Conservation (phyloP, 2,329 filamentous ascomycete species). For the Trichoderma afroharzianum region DNA sequence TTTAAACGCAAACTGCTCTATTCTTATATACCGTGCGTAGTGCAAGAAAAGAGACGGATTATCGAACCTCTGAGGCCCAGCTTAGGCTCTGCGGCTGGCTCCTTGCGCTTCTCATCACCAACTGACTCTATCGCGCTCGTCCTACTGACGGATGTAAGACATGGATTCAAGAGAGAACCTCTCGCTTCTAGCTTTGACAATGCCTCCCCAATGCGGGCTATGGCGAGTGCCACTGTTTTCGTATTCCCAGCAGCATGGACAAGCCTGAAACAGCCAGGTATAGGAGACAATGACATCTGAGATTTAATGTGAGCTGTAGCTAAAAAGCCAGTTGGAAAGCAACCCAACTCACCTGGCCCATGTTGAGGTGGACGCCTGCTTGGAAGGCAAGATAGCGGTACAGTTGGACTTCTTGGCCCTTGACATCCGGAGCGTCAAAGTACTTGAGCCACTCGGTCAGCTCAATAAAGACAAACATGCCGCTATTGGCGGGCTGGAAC, state of each 20-base stretch:
- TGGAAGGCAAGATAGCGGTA: not conserved
- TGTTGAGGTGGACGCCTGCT: not conserved
- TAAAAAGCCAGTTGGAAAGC: not conserved
- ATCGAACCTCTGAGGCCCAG: not conserved
- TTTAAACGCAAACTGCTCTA: no score
- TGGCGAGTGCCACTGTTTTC: not conserved
- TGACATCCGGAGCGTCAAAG: not conserved
- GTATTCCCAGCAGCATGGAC: not conserved
- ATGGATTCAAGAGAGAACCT: not conserved
- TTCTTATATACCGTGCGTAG: not conserved
- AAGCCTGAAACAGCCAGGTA: not conserved
- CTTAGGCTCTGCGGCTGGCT: not conserved
- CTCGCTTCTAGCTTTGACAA: not conserved
- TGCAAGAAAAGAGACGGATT: not conserved
- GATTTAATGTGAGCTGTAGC: not conserved
- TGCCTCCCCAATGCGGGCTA: not conserved
- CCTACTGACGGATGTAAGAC: not conserved
- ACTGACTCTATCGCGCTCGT: not conserved
- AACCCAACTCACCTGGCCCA: not conserved
- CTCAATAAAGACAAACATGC: not conserved
- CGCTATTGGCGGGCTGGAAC: not conserved
- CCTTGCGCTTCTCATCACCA: not conserved
- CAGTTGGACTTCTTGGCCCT: not conserved
- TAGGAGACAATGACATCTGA: not conserved
- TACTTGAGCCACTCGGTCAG: not conserved